Base-by-base conservation (phyloP, 2,329 filamentous ascomycete species). In the Pezicula carpinea region DNA sequence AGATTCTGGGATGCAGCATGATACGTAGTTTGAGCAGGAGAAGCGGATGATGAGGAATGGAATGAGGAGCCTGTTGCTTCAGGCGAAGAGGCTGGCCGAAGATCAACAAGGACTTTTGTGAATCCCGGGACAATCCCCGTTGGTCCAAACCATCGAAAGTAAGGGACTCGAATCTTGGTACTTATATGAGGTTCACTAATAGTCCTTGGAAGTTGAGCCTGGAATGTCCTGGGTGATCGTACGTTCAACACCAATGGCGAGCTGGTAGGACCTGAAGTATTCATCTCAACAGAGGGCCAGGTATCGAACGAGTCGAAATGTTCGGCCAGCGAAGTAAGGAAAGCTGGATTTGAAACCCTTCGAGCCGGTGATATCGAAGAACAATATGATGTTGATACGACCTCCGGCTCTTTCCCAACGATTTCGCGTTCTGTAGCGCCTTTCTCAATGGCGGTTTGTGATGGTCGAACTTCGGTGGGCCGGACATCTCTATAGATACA, bases 81-180 rank as follows among this genome's bases (percentile, higher is more conserved):
- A 43, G 29, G 13, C 7, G 29, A 22, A 14, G 17, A 33, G 10
- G 26, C 41, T 3, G 41, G 41, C 21, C 31, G 22, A 32, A 17
- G 23, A n/a, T 45, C 43, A 13, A 45, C 33, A 5, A 45, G 33
- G 32, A 45, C 23, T 21, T 45, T 45, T 13, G 17, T 45, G 18
- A 34, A 45, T 10, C 43, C 43, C 4, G 43, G 43, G 8, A 33
- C 43, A 22, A 45, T 45, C 14, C 43, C 43, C 13, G 43, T 45
- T 18, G 43, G 43, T 31, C 43, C 43, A 38, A 45, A 45, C 43
- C 43, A 45, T 23, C 43, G 33, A 22, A 45, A 45, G 22, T 34
- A 45, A 7, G 43, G 43, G 14, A 45, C 38, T n/a, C 41, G 18
- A 11, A 43, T 43, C 13, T 38, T 38, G 6, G 35, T 21, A 18